phyloP scores from a whole-genome alignment of 2,329 filamentous ascomycete species.

The Penicillium sp. region DNA sequence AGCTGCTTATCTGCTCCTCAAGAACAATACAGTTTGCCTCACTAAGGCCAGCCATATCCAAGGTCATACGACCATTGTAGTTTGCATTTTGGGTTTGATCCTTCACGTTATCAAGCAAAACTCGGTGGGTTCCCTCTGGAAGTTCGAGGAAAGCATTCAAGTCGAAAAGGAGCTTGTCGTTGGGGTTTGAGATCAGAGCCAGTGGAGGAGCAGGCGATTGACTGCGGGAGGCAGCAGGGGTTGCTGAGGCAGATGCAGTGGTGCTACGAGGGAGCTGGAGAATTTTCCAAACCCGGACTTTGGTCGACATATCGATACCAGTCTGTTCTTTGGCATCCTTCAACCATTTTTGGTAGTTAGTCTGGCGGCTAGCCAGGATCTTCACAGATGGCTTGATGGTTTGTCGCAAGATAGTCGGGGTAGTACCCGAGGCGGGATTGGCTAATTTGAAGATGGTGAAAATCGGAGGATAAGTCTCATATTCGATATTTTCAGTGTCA shows the following conservation, averaged over 20 bases:
- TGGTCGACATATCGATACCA: conserved; percentile 66
- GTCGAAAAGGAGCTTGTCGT: conserved; percentile 58
- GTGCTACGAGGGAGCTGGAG: conserved; percentile 45
- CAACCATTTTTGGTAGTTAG: conserved; percentile 71
- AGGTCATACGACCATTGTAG: conserved; percentile 70
- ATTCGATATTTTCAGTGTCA: conserved; percentile 67
- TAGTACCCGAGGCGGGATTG: conserved; percentile 55
- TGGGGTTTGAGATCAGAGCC: conserved; percentile 42
- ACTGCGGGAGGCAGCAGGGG: conserved; percentile 45
- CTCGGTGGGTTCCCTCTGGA: conserved; percentile 61
- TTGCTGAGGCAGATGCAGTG: conserved; percentile 44
- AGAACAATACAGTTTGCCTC: conserved; percentile 75
- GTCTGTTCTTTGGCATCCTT: conserved; percentile 67
- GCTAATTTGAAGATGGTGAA: conserved; percentile 81
- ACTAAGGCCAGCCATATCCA: conserved; percentile 67
- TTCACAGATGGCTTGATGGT: conserved; percentile 61
- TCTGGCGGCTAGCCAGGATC: conserved; percentile 69
- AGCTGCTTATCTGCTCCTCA: conserved; percentile 66
- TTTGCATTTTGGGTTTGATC: conserved; percentile 73
- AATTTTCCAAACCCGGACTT: conserved; percentile 74
- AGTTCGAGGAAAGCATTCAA: conserved; percentile 62
- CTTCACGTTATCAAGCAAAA: conserved; percentile 58
- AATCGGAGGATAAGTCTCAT: conserved; percentile 79
- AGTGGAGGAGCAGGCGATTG: conserved; percentile 45
- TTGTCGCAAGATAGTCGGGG: conserved; percentile 60